Conservation (phyloP, 2,329 filamentous ascomycete genomes). For the Alternaria brassicae region DNA sequence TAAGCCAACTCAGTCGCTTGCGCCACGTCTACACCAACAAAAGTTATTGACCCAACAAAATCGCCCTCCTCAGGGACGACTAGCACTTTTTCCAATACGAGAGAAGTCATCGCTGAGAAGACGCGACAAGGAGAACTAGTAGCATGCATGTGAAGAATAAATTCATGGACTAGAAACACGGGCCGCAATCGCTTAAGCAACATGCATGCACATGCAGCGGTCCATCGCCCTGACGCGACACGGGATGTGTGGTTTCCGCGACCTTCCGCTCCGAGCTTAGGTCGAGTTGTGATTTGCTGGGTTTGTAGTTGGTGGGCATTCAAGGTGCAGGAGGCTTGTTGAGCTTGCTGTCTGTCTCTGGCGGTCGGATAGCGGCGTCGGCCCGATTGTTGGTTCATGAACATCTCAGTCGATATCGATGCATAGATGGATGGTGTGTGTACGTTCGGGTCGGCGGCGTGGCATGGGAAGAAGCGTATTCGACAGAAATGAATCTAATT, state of each 20-base stretch:
- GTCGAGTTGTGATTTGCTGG: not conserved
- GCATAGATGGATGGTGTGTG: too few species aligned
- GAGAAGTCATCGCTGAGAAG: fast-evolving
- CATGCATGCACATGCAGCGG: not conserved
- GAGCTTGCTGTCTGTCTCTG: not conserved
- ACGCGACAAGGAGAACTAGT: not conserved
- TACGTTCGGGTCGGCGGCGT: too few species aligned
- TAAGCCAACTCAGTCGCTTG: not conserved
- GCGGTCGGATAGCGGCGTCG: not conserved
- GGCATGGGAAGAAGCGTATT: too few species aligned
- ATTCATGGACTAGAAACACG: not conserved
- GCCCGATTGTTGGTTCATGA: not conserved
- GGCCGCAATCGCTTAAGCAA: constrained; percentile 1
- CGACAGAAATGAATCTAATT: not conserved
- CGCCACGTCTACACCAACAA: not conserved
- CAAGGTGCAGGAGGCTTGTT: not conserved
- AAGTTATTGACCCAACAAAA: not conserved
- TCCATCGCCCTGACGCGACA: constrained; percentile 5
- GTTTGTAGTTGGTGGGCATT: not conserved
- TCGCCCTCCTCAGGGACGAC: fast-evolving
- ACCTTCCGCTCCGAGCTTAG: not conserved
- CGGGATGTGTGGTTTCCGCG: not conserved
- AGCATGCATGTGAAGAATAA: not conserved
- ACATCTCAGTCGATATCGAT: not conserved
- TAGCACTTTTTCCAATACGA: fast-evolving